A percentile compares a stretch with the other conserved stretches of the same genome.
These are phyloP conservation scores for Beauveria rudraprayagi DNA, from an alignment of 2,329 filamentous ascomycete species.

Conservation along the genomic window DNA sequence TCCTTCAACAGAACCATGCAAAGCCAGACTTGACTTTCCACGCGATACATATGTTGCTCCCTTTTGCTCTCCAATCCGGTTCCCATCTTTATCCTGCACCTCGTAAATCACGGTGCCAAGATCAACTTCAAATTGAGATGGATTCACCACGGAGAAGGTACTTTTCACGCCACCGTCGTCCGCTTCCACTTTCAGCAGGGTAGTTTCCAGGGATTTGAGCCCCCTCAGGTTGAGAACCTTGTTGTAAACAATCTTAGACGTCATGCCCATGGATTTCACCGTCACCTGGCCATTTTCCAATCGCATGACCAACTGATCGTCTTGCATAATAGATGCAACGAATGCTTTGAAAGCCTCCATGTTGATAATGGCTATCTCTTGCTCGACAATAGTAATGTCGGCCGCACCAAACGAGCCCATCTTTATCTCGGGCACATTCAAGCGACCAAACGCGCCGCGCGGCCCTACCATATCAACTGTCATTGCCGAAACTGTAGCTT, in stretches of 20 bases:
- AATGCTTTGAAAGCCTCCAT: conserved; percentile 7
- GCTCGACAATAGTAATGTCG: conserved; percentile 1
- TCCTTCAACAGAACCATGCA: not conserved
- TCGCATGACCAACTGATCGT: not conserved
- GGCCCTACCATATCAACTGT: conserved; percentile 10
- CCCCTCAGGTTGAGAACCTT: conserved; percentile 3
- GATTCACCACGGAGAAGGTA: not conserved
- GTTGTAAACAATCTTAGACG: conserved; percentile 4
- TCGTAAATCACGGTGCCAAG: conserved; percentile 5
- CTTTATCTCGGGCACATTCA: conserved; percentile 6
- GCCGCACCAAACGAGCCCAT: conserved; percentile 8
- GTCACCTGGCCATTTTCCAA: conserved; percentile 4
- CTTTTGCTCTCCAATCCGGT: not conserved
- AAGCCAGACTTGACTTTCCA: not conserved
- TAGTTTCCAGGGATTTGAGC: not conserved
- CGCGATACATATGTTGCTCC: not conserved
- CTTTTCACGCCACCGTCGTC: not conserved
- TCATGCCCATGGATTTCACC: conserved; percentile 6
- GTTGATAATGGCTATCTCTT: not conserved
- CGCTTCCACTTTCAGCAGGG: not conserved
- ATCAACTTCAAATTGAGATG: conserved; percentile 8
- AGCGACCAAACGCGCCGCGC: not conserved
- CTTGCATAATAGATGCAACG: not conserved
- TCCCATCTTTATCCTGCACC: conserved; percentile 1
- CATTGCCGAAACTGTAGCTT: conserved; percentile 3